A percentile compares a stretch with the other conserved stretches of the same genome.
Conservation (phyloP, 73 alveolate genomes). For the Blepharisma japonicum region DNA sequence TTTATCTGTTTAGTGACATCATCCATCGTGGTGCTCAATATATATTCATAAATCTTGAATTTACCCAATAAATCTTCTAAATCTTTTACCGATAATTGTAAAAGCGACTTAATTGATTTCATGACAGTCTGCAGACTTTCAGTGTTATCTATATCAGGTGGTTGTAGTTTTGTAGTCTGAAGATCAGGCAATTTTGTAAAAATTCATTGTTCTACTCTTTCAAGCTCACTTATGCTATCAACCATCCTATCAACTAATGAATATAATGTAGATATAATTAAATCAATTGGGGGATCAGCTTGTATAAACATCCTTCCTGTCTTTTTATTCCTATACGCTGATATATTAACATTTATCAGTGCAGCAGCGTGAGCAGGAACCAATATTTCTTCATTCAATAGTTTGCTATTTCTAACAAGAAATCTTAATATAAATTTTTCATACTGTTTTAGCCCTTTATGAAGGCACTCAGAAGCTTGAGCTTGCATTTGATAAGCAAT, state of each 20-base stretch:
- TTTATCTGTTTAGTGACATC: slow-evolving; percentile 13
- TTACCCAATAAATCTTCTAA: neutral
- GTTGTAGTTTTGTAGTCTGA: neutral
- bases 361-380: neutral
- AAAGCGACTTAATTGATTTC: neutral
- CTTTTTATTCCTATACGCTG: neutral
- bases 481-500: slow-evolving; percentile 11
- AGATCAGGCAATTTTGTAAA: neutral
- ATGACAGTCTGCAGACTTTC: neutral
- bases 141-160: neutral
- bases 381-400: neutral
- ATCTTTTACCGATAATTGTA: neutral
- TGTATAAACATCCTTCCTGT: neutral
- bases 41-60: neutral
- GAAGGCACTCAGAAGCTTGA: neutral
- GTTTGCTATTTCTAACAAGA: neutral
- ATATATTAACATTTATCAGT: neutral
- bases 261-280: neutral
- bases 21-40: neutral
- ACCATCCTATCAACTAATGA: neutral
- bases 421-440: slow-evolving; percentile 15
- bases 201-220: slow-evolving; percentile 23
- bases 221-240: neutral
- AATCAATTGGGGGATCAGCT: slow-evolving; percentile 14
- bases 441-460: neutral